These are phyloP conservation scores for Saccharomycopsis hybrid DNA, from an alignment of 1,139 yeast species.

Conservation along the genomic window DNA sequence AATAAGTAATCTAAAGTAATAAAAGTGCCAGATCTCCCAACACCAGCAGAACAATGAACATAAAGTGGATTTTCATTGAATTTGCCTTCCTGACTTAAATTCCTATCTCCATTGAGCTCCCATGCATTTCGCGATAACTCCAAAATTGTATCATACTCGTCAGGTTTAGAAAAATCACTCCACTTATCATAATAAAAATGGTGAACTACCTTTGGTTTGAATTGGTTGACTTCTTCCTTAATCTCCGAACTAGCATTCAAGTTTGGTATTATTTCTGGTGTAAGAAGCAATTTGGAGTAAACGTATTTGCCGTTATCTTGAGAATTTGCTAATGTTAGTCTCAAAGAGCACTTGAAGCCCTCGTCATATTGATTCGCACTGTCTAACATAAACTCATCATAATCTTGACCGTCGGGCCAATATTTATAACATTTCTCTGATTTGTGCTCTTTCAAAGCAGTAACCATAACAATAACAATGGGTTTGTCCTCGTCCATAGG, in stretches of 20 bases:
- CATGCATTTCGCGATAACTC: slow-evolving; percentile 30
- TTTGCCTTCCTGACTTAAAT: slow-evolving; percentile 3
- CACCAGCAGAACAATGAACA: slow-evolving; percentile 83
- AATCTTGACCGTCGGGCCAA: slow-evolving; percentile 47
- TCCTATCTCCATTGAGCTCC: slow-evolving; percentile 21
- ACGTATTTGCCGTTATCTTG: slow-evolving; percentile 18
- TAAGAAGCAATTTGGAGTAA: slow-evolving; percentile 22
- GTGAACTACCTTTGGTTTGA: slow-evolving; percentile 35
- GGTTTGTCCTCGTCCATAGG: slow-evolving; percentile 33
- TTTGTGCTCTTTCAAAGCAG: slow-evolving; percentile 61
- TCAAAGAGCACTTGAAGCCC: slow-evolving; percentile 22
- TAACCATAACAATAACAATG: slow-evolving; percentile 76
- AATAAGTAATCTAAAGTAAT: slow-evolving; percentile 57
- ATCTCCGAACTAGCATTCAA: slow-evolving; percentile 13
- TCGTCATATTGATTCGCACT: slow-evolving; percentile 20
- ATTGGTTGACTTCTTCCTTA: slow-evolving; percentile 21
- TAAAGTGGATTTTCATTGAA: slow-evolving; percentile 34
- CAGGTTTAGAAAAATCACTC: slow-evolving; percentile 50
- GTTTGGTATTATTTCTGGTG: slow-evolving; percentile 18
- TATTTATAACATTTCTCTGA: slow-evolving; percentile 65
- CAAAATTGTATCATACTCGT: slow-evolving; percentile 32
- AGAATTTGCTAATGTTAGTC: slow-evolving; percentile 24
- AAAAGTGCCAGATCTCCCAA: slow-evolving; percentile 78
- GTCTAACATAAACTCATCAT: slow-evolving; percentile 18
- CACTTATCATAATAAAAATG: slow-evolving; percentile 52